Percentiles rank a stretch among this genome's conserved stretches.
These are phyloP conservation scores for Juncus effusus DNA, from an alignment of 176 grass and related monocot species.

Conservation along the genomic window DNA sequence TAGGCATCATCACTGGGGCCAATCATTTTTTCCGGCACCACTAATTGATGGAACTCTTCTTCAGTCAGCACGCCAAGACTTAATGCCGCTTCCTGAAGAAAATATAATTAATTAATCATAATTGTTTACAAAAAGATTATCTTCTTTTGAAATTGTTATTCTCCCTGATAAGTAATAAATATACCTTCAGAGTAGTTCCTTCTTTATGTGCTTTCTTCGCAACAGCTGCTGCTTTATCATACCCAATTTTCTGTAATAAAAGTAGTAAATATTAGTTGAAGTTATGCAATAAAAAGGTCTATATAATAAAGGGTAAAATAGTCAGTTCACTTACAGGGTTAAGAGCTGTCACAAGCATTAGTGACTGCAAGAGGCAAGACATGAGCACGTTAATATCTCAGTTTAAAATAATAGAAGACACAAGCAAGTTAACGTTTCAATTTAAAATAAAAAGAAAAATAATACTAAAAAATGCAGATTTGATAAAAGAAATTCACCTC, in stretches of 20 bases:
- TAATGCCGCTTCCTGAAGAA: constrained; percentile 47
- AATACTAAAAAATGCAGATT: background rate
- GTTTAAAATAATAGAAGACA: background rate
- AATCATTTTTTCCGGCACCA: constrained; percentile 94
- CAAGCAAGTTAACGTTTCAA: background rate
- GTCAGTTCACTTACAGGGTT: constrained; percentile 49
- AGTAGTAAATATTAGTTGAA: constrained; percentile 13
- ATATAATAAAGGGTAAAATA: constrained; percentile 1
- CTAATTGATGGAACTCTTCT: constrained; percentile 70
- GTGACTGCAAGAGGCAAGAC: constrained; percentile 28
- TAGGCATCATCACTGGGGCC: constrained; percentile 34
- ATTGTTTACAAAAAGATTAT: too few relatives aligned
- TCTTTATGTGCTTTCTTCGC: background rate
- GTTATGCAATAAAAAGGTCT: constrained; percentile 3
- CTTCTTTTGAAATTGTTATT: too few relatives aligned
- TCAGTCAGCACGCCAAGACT: constrained; percentile 64
- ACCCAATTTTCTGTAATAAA: constrained; percentile 33
- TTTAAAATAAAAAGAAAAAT: background rate
- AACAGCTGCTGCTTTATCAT: background rate
- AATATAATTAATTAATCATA: too few relatives aligned
- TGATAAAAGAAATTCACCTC: constrained; percentile 34
- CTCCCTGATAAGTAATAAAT: background rate
- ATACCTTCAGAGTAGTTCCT: constrained; percentile 25
- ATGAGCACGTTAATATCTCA: constrained; percentile 9
- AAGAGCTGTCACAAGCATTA: background rate